Evolutionary conservation across 2,329 filamentous ascomycete genomes (phyloP), one percentile per base, ranked within the genome.

Genomic region (Botryotinia calthae): DNA sequence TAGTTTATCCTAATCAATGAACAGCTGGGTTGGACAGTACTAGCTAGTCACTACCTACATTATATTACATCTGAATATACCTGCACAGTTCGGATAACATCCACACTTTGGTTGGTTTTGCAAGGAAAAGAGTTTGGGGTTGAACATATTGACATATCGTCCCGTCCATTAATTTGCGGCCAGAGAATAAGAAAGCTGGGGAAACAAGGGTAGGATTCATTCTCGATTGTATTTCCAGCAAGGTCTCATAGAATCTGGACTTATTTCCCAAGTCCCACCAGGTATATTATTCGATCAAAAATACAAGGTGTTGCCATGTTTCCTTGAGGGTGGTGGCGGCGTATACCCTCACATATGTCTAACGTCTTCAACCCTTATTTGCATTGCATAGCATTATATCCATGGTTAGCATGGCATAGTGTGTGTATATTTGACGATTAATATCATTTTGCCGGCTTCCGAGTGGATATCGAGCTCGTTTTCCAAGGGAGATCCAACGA

Each of bases 321-420:
- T 59, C 18, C 18, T 51, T 46, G 48, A n/a, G 28, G 22, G 9
- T 61, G 71, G 42, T 56, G 51, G 72, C 54, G 72, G 73, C 72
- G 68, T 72, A 71, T 37, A 59, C 18, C 44, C 14, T 42, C 58
- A 37, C 44, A n/a, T 51, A 66, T 10, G 48, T 64, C 58, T 74
- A 76, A 76, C 74, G 74, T 77, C 74, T 76, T 73, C 70, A 73
- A 74, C 73, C 73, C 74, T 71, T 71, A 61, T 54, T 74, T 46
- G 72, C 68, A 73, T 67, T 67, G 70, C 70, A 62, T 62, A 10
- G 46, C 34, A 54, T 40, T 16, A 25, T 14, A 65, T 48, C 51
- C 51, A 31, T 56, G 51, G 51, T 56, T 56, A 54, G 34, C 20
- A 64, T 46, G 28, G n/a, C 20, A 71, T 37, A 37, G 34, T 14